phyloP scores from a whole-genome alignment of 73 alveolate species.

The Paramecium tetraurelia region DNA sequence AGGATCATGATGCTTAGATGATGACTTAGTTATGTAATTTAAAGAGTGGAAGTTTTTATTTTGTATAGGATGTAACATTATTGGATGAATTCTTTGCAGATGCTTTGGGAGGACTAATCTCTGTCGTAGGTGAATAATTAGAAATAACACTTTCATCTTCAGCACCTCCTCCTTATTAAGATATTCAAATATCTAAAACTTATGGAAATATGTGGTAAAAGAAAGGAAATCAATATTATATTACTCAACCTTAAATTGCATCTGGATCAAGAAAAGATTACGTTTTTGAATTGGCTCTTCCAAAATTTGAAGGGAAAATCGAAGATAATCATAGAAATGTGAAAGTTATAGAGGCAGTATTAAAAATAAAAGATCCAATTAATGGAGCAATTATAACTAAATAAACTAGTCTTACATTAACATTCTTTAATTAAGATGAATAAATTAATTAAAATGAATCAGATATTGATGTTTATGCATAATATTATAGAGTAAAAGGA shows the following conservation, averaged over 20 bases:
- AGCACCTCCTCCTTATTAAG: background rate
- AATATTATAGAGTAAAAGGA: slow-evolving; percentile 64
- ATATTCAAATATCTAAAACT: slow-evolving; percentile 6
- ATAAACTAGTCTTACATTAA: background rate
- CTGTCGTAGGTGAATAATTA: slow-evolving; percentile 59
- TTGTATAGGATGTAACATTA: slow-evolving; percentile 50
- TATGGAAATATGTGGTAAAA: slow-evolving; percentile 37
- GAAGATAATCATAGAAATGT: slow-evolving; percentile 21
- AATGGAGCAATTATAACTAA: slow-evolving; percentile 22
- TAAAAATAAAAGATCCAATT: background rate
- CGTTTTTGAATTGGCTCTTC: slow-evolving; percentile 55
- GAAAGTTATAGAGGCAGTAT: background rate
- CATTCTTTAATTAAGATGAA: slow-evolving; percentile 41
- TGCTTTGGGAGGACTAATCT: slow-evolving; percentile 61
- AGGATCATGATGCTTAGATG: slow-evolving; percentile 76
- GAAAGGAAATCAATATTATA: background rate
- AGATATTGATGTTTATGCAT: slow-evolving; percentile 57
- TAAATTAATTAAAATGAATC: slow-evolving; percentile 19
- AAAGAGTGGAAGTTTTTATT: slow-evolving; percentile 77
- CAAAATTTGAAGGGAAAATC: background rate
- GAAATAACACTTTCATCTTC: background rate
- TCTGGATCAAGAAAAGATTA: slow-evolving; percentile 60
- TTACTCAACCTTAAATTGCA: background rate
- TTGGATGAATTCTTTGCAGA: slow-evolving; percentile 58
- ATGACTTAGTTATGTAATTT: slow-evolving; percentile 69